Percentiles rank a stretch among this genome's conserved stretches.
Conservation (phyloP, 257 asterid species). For the Fraxinus americana region DNA sequence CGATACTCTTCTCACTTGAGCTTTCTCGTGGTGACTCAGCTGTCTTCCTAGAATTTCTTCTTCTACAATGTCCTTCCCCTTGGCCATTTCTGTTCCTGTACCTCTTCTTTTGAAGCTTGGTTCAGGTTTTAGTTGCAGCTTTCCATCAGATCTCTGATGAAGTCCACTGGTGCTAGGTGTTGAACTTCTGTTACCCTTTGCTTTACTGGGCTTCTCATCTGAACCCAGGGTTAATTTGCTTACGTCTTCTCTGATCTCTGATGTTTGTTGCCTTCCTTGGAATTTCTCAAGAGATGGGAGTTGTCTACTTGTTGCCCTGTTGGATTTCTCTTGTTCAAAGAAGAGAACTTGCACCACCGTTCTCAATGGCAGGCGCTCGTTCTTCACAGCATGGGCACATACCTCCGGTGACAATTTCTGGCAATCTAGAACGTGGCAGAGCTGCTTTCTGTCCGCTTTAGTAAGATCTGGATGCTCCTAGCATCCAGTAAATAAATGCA, state of each 20-base stretch:
- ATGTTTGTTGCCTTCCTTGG: constrained; percentile 18
- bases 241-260: constrained; percentile 30
- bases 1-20: constrained; percentile 31
- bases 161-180: constrained; percentile 29
- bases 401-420: constrained; percentile 59
- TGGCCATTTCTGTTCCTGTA: constrained; percentile 22
- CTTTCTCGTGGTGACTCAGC: constrained; percentile 33
- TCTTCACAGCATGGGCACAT: constrained; percentile 66
- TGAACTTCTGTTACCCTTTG: constrained; percentile 25
- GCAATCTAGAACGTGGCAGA: constrained; percentile 68
- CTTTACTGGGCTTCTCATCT: constrained; percentile 28
- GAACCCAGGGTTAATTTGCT: constrained; percentile 29
- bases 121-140: constrained; percentile 32
- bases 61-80: constrained; percentile 30
- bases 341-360: constrained; percentile 73
- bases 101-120: constrained; percentile 31
- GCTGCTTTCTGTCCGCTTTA: constrained; percentile 62
- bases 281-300: constrained; percentile 29
- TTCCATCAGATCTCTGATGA: constrained; percentile 29
- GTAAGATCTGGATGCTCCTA: constrained; percentile 70
- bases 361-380: constrained; percentile 70
- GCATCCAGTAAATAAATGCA: not conserved
- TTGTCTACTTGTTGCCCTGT: constrained; percentile 22
- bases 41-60: constrained; percentile 21
- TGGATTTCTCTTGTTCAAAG: constrained; percentile 57